These are phyloP conservation scores for Entoloma clypeatum DNA, from an alignment of 1,284 basidiomycete genomes.

Conservation along the genomic window DNA sequence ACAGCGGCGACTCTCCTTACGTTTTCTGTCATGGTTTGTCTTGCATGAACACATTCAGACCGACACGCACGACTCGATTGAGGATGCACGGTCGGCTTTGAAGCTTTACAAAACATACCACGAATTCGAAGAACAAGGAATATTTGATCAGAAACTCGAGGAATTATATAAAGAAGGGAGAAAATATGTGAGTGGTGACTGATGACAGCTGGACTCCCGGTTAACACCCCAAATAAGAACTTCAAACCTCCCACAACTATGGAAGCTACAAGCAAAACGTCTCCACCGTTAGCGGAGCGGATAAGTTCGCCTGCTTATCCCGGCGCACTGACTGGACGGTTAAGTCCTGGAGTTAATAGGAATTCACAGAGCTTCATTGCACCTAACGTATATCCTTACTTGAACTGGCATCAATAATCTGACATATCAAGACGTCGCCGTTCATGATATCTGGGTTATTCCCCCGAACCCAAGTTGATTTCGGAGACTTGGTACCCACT, in stretches of 20 bases:
- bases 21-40: constrained; percentile 93
- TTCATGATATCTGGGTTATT: no score
- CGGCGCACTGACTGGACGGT: no score
- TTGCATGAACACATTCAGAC: constrained; percentile 90
- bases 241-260: constrained; percentile 51
- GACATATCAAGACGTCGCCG: no score
- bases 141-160: constrained; percentile 88
- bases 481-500: no score
- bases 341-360: no score
- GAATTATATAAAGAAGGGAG: constrained; percentile 72
- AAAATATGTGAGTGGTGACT: constrained; percentile 53
- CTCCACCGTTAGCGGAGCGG: no score
- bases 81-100: constrained; percentile 89
- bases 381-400: no score
- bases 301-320: no score
- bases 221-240: constrained; percentile 40
- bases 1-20: constrained; percentile 86
- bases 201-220: no score
- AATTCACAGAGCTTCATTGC: no score
- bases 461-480: no score
- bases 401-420: no score
- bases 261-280: constrained; percentile 7
- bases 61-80: constrained; percentile 94
- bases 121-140: constrained; percentile 69
- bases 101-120: constrained; percentile 85